Base-by-base conservation (phyloP, 345 rosid species). In the Litchi chinensis region DNA sequence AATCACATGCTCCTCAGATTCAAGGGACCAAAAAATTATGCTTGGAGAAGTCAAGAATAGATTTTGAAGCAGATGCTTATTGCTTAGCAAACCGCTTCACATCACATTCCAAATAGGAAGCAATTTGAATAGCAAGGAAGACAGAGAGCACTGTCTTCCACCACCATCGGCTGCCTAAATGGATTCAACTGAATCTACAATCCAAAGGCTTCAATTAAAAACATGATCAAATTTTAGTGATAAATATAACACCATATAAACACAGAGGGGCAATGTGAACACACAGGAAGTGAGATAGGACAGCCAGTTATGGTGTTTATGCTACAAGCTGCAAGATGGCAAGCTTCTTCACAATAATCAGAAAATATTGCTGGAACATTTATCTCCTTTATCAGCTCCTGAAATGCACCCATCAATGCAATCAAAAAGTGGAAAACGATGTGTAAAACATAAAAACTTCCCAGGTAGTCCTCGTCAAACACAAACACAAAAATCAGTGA, bases 311-410 rank as follows among this genome's bases (percentile, higher is more conserved):
- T 74, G 59, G 84, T 77, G 82, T 28, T 84, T 63, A 93, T 89
- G 88, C 95, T 90, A 82, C 79, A 63, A 70, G 90, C 89, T 22
- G 95, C 97, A 56, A 96, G 88, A 85, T 90, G 90, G 83, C 97
- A 94, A 73, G 99, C 99, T 87, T 96, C 98, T 88, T 96, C 98
- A 76, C 99, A 96, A 80, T 96, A 96, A 84, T 96, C 98, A 40
- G 97, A 80, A 83, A 94, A 93, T 59, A 96, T 83, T 0, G 97
- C 95, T 4, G 92, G 97, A 65, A 89, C 90, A 78, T 88, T 88
- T 41, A 87, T 84, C 86, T 87, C 82, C 79, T 89, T 92, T 83
- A 96, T 83, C 80, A 91, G 88, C 86, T 94, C 93, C 97, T 93
- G 88, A 77, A 73, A 67, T 32, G 64, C 19, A 16, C 21, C 15